Percentiles rank a stretch among this genome's conserved stretches.
phyloP scores from a whole-genome alignment of 192 early-diverging fungal species.

The Mortierella hygrophila region DNA sequence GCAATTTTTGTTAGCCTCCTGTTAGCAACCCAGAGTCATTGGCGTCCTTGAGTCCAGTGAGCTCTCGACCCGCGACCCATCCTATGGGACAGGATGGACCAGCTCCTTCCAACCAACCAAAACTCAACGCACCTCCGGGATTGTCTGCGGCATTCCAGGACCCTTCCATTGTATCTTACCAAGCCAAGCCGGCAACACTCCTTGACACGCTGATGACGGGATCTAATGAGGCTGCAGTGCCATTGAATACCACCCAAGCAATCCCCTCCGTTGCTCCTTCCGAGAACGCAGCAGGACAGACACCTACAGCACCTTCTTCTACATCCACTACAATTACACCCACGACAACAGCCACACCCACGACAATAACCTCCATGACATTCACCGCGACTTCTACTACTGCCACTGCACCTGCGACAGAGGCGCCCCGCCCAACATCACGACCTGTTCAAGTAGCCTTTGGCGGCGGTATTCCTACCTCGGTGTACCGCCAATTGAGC shows the following conservation, averaged over 20 bases:
- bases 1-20: conserved; percentile 22
- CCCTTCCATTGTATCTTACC: conserved; percentile 36
- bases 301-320: conserved; percentile 15
- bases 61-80: not conserved
- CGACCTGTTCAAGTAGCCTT: conserved; percentile 56
- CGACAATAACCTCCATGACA: not conserved
- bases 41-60: not conserved
- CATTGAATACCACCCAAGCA: conserved; percentile 4
- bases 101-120: not conserved
- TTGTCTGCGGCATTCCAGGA: conserved; percentile 22
- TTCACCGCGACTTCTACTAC: conserved; percentile 11
- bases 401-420: conserved; percentile 17
- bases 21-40: conserved; percentile 10
- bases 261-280: conserved; percentile 19
- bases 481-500: conserved; percentile 70
- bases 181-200: conserved; percentile 15
- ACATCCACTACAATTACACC: not conserved
- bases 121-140: conserved; percentile 1
- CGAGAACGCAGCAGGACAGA: conserved; percentile 27
- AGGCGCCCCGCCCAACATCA: conserved; percentile 26
- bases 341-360: conserved; percentile 1
- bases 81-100: not conserved
- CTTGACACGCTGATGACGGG: conserved; percentile 11
- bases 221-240: not conserved
- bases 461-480: conserved; percentile 68